Evolutionary conservation across 768 basidiomycete genomes (phyloP), one percentile per base, ranked within the genome.

Genomic region (Lactarius trivialis): DNA sequence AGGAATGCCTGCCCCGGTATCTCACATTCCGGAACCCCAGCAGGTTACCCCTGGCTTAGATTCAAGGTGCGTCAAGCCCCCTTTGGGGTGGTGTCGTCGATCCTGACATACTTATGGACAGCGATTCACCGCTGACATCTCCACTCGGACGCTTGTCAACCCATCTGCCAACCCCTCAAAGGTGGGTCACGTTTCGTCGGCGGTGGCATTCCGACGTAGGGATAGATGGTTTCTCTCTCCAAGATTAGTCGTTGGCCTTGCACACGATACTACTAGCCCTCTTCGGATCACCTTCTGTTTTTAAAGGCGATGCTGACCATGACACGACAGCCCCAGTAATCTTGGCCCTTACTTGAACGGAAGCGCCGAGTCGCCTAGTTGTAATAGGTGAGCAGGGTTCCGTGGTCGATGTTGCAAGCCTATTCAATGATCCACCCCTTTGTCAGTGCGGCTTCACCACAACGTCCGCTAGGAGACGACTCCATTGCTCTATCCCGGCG

Each of bases 141-240:
- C 65, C 65, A 8, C 56, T 67, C 37, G 58, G 56, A n/a, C 48
- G 52, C 34, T 54, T 36, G 43, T 58, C 56, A 12, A 64, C 73
- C 0, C 73, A 75, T 37, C 63, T 73, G 2, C 73, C 73, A 11
- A 74, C 73, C 2, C 73, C 73, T 3, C 71, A 73, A 63, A 74
- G 73, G 73, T 72, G 61, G 67, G 73, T 68, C 30, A n/a, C 17
- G 8, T 32, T 66, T 50, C 34, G 30, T 34, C 37, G 8, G 14
- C 3, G 17, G 45, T 51, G 37, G 8, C 17, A 19, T 19, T 15
- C 26, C 9, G 36, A 59, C 43, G 15, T 0, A 9, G 61, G 15
- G 34, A 39, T 49, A 19, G n/a, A 30, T 32, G 7, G 21, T n/a
- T 8, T 15, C 43, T 34, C 26, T n/a, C 19, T 8, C n/a, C 36